Conservation (phyloP, 1,139 yeast genomes). For the Sugiyamaella novakii region DNA sequence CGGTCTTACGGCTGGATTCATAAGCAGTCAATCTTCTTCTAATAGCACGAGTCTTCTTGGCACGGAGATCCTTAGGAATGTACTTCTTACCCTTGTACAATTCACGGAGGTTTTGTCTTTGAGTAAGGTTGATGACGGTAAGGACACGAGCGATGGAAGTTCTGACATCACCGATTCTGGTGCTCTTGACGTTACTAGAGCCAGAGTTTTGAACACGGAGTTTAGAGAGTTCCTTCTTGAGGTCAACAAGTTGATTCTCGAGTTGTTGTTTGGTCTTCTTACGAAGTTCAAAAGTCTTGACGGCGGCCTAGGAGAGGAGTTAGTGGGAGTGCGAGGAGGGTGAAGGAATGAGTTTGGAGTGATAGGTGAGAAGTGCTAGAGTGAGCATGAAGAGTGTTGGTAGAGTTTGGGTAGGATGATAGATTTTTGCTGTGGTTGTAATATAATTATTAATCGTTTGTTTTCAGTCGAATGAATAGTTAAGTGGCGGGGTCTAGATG, state of each 20-base stretch:
- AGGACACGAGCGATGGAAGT: constrained; percentile 98
- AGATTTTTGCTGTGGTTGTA: no score
- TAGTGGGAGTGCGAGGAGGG: background rate
- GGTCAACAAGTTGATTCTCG: constrained; percentile 90
- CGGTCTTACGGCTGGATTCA: constrained; percentile 82
- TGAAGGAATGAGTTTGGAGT: background rate
- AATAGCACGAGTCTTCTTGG: constrained; percentile 99
- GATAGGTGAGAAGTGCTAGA: background rate
- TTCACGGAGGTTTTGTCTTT: constrained; percentile 93
- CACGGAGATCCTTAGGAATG: constrained; percentile 98
- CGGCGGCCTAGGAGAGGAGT: constrained; percentile 23
- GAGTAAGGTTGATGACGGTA: constrained; percentile 95
- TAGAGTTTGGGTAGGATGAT: no score
- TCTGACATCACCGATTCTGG: constrained; percentile 92
- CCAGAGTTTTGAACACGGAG: constrained; percentile 90
- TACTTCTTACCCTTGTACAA: constrained; percentile 93
- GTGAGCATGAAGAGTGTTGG: no score
- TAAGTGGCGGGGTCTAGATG: no score
- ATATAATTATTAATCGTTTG: no score
- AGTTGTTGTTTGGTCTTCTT: constrained; percentile 97
- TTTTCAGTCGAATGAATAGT: no score
- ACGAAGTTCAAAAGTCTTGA: constrained; percentile 95
- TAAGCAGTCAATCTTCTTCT: constrained; percentile 93
- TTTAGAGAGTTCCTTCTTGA: constrained; percentile 95
- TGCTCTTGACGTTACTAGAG: constrained; percentile 44